Conservation (phyloP, 129 eudicot genomes). For the Lonicera japonica region DNA sequence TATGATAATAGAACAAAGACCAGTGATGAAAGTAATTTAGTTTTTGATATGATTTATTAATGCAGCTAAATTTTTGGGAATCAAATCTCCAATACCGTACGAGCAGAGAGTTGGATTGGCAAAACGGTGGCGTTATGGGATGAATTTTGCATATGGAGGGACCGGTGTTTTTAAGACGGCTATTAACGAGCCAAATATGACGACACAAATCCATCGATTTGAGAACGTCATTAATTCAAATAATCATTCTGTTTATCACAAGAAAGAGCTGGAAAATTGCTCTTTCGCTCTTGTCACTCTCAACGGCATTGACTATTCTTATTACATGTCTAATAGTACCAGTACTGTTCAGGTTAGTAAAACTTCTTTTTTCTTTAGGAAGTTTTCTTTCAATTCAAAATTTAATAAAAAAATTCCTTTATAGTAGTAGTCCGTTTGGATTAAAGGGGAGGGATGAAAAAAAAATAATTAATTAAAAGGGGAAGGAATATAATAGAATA, state of each 20-base stretch:
- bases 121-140: constrained; percentile 11
- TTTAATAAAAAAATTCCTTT: too few relatives aligned
- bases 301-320: constrained; percentile 22
- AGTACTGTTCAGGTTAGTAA: constrained; percentile 1
- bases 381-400: too few relatives aligned
- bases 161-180: constrained; percentile 32
- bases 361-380: background rate
- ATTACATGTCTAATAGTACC: constrained; percentile 7
- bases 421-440: too few relatives aligned
- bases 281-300: constrained; percentile 23
- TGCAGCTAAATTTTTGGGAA: constrained; percentile 31
- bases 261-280: background rate
- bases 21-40: too few relatives aligned
- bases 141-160: constrained; percentile 41
- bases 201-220: constrained; percentile 27
- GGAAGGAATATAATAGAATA: too few relatives aligned
- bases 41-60: background rate
- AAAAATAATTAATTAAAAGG: too few relatives aligned
- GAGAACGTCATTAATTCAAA: background rate
- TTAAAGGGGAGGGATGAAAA: too few relatives aligned
- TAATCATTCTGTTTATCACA: background rate
- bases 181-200: constrained; percentile 21
- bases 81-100: constrained; percentile 30
- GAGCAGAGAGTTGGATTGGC: constrained; percentile 7
- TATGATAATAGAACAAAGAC: too few relatives aligned